phyloP scores from a whole-genome alignment of 73 alveolate species.

The Blepharisma stoltei region DNA sequence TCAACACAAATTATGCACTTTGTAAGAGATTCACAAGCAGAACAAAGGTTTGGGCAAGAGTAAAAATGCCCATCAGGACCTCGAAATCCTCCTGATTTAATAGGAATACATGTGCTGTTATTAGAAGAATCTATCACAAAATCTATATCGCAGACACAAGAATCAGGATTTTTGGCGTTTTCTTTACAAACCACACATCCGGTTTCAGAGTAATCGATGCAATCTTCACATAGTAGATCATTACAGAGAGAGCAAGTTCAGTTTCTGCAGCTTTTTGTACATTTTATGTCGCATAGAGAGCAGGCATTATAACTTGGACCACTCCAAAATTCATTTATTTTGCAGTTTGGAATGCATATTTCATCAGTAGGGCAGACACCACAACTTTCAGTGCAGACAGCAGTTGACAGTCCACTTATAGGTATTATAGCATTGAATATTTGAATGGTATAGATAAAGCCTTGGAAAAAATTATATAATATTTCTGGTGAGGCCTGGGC shows the following conservation, averaged over 20 bases:
- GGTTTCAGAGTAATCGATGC: neutral
- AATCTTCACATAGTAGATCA: neutral
- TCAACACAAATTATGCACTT: too few relatives aligned
- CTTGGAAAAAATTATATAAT: neutral
- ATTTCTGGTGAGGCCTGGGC: neutral
- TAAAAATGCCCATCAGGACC: too few relatives aligned
- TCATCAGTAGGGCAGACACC: neutral
- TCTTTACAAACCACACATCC: neutral
- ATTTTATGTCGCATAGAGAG: neutral
- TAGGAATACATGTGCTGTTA: too few relatives aligned
- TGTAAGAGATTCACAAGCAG: too few relatives aligned
- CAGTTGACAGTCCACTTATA: neutral
- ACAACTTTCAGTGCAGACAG: neutral
- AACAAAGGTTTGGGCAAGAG: too few relatives aligned
- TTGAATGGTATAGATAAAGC: neutral
- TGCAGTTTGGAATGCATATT: neutral
- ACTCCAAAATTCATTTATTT: neutral
- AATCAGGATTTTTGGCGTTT: neutral
- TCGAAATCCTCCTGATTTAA: too few relatives aligned
- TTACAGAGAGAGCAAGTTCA: slow-evolving; percentile 7
- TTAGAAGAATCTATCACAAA: too few relatives aligned
- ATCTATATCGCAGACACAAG: neutral
- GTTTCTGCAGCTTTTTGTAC: neutral
- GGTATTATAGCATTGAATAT: neutral
- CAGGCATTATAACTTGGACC: neutral